phyloP scores from a whole-genome alignment of 169 alveolate genomes.

The Eimeria praecox region DNA sequence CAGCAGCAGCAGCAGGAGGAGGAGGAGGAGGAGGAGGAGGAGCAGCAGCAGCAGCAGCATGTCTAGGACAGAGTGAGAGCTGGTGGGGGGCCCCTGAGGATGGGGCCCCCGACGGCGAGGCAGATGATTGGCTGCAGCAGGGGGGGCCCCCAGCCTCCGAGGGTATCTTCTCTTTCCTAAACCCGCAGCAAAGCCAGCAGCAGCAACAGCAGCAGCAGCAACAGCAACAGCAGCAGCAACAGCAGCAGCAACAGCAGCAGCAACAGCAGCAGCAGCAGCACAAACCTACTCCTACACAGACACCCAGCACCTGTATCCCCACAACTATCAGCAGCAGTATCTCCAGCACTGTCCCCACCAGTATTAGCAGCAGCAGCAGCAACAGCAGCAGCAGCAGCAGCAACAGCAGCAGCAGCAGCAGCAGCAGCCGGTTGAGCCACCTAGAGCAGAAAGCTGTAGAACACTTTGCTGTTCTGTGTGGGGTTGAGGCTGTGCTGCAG shows the following conservation, averaged over 20 bases:
- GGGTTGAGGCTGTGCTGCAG: conserved; percentile 32
- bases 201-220: background rate
- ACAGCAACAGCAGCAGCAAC: background rate
- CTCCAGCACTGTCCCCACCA: background rate
- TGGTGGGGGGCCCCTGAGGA: conserved; percentile 17
- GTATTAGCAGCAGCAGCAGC: background rate
- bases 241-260: conserved; percentile 3
- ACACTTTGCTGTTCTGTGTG: conserved; percentile 71
- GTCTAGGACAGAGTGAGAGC: background rate
- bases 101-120: conserved; percentile 13
- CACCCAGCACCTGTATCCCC: background rate
- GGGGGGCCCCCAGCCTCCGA: conserved; percentile 22
- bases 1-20: conserved; percentile 24
- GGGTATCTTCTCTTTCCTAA: conserved; percentile 6
- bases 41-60: conserved; percentile 17
- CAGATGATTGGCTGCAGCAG: background rate
- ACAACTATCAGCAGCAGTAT: background rate
- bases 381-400: conserved; percentile 57
- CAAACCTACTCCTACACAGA: background rate
- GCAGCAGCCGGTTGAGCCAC: conserved; percentile 32
- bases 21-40: conserved; percentile 1
- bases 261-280: background rate
- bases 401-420: conserved; percentile 62
- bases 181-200: background rate
- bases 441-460: conserved; percentile 46